These are phyloP conservation scores for Ramaria sp. DNA, from an alignment of 768 basidiomycete species.

Conservation along the genomic window DNA sequence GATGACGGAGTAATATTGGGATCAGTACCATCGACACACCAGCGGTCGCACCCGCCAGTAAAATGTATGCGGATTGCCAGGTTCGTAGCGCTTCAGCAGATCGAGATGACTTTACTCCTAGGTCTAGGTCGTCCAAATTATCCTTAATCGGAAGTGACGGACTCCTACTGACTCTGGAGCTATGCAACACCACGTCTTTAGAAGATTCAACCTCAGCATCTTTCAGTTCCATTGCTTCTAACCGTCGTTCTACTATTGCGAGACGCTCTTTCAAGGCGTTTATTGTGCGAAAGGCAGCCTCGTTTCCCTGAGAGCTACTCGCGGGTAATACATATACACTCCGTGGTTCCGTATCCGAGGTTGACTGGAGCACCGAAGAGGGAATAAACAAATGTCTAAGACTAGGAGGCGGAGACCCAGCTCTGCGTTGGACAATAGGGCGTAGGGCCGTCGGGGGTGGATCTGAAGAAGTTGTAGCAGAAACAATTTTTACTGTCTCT, in stretches of 20 bases:
- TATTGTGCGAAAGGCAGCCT: background rate
- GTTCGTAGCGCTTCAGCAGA: background rate
- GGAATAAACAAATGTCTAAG: background rate
- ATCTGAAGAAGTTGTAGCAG: background rate
- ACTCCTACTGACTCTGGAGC: background rate
- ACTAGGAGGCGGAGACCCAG: background rate
- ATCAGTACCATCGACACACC: slow-evolving; percentile 1
- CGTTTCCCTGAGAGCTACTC: background rate
- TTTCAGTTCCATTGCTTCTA: background rate
- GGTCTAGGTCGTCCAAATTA: background rate
- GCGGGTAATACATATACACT: background rate
- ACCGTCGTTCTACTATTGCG: background rate
- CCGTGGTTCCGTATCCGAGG: background rate
- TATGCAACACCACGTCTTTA: background rate
- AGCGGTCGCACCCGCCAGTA: slow-evolving; percentile 5
- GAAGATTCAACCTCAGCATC: background rate
- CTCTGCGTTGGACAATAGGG: background rate
- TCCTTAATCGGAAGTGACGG: background rate
- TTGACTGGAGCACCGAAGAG: background rate
- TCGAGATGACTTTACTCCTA: background rate
- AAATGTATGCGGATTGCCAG: slow-evolving; percentile 2
- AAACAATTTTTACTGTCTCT: background rate
- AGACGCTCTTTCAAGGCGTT: background rate
- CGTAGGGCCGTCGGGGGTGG: background rate
- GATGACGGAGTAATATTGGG: background rate